Base-by-base conservation (phyloP, 768 basidiomycete genomes). In the Clathrus columnatus region DNA sequence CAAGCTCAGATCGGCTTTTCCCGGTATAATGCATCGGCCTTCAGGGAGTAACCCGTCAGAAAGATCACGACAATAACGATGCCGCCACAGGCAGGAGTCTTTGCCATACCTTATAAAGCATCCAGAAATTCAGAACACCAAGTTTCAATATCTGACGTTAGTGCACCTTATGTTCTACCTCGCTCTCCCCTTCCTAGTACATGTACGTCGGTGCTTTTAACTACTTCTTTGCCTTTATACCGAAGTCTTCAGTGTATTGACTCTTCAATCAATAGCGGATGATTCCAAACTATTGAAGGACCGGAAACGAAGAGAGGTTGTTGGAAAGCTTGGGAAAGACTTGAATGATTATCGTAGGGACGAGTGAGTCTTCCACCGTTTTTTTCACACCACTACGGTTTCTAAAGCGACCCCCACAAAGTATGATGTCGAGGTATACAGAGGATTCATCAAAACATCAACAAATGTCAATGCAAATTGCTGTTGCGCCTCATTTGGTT, bases 61-160 rank as follows among this genome's bases (percentile, higher is more conserved):
- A 36, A 11, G 7, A 14, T 11, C 11, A 23, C 44, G 28, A 8
- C 23, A 42, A 21, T 21, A 28, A 20, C 27, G 44, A 84, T 84
- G 81, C 83, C 83, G 48, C 84, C 84, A 45, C 83, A 85, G 59
- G 81, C 79, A 60, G 84, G 84, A 51, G 71, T 85, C 59, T 87
- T 87, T 63, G 72, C 82, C 2, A 66, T 85, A 16, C 77, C 82
- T 16, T 80, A 80, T 64, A 70, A 75, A 27, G 72, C 78, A 49
- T 65, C 72, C 42, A 70, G 72, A 49, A 65, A 68, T 41, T 68
- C 69, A 67, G 26, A 56, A 69, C n/a, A 68, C 48, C 61, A 56
- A 52, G 54, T 62, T 48, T 56, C 49, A 59, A 23, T 27, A 58
- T 54, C 51, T 43, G 29, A 42, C 24, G 56, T 52, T 57, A 56